Base-by-base conservation (phyloP, 2,329 filamentous ascomycete species). In the Penicillium italicum region DNA sequence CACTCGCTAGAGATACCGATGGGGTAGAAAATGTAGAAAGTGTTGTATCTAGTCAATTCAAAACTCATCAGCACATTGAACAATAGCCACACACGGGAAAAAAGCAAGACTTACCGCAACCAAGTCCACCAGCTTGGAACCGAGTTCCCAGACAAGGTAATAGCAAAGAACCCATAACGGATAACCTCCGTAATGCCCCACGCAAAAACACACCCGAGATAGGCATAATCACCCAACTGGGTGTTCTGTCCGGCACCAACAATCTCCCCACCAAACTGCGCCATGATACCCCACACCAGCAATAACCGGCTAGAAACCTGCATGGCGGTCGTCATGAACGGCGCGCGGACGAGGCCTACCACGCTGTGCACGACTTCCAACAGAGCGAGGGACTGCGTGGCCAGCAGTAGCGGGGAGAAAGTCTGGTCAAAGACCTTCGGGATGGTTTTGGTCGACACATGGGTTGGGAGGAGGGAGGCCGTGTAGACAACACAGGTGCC, bases 121-220 rank as follows among this genome's bases (percentile, higher is more conserved):
- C 91, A 96, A 36, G 85, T 85, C 70, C 96, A 81, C 57, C 81
- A 77, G 0, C 67, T 71, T 0, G 91, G 90, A 30, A 88, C 83
- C 57, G 76, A 83, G 80, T 60, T 66, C 33, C 65, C 79, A 68
- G 51, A 72, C 64, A 60, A 82, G 65, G 85, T 85, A 66, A 91
- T 81, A 34, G 89, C 88, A 72, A 97, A 97, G 81, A 90, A 99
- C 45, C 85, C 83, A 81, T 99, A 99, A 52, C 94, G 87, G 66
- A 97, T 88, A 50, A 96, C 89, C 77, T 99, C 94, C 58, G 94
- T 97, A 56, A 90, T 74, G 61, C 85, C 88, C 93, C 94, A 97
- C 31, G 94, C 92, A 53, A 87, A 69, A 56, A 97, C 82, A 58
- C 76, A 77, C 1, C 76, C 75, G n/a, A 77, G 58, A 57, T 78